These are phyloP conservation scores for Exidia glandulosa DNA, from an alignment of 768 basidiomycete species.

Conservation along the genomic window DNA sequence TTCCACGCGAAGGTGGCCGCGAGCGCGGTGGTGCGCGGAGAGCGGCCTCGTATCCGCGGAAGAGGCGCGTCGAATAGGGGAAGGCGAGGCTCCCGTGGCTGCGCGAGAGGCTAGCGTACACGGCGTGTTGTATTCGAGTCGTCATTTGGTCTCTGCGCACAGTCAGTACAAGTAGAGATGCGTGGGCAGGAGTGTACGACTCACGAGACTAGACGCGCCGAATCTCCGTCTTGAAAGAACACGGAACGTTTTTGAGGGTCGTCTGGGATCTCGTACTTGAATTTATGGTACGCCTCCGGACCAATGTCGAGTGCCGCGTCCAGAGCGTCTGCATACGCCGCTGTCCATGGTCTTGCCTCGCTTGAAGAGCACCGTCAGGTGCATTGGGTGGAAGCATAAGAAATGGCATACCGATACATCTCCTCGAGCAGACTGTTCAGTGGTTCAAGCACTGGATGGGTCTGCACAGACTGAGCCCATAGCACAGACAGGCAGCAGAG, in stretches of 20 bases:
- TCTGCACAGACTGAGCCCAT: slow-evolving; percentile 10
- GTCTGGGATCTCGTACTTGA: too few species aligned
- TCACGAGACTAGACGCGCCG: too few species aligned
- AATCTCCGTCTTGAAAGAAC: too few species aligned
- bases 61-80: slow-evolving; percentile 22
- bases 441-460: slow-evolving; percentile 25
- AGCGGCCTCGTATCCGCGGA: slow-evolving; percentile 27
- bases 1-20: background rate
- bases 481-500: background rate
- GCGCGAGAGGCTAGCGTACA: background rate
- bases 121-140: slow-evolving; percentile 1
- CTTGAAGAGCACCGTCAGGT: background rate
- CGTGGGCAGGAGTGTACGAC: too few species aligned
- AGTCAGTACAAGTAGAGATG: too few species aligned
- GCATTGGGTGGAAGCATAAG: background rate
- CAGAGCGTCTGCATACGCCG: too few species aligned
- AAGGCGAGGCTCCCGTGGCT: slow-evolving; percentile 9
- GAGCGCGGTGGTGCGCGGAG: slow-evolving; percentile 15
- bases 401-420: slow-evolving; percentile 19
- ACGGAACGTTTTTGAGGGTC: too few species aligned
- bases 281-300: too few species aligned
- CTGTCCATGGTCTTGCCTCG: slow-evolving; percentile 20
- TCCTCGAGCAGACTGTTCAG: slow-evolving; percentile 25
- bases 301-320: too few species aligned
- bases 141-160: slow-evolving; percentile 1